phyloP scores from a whole-genome alignment of 345 rosid species.

The Sapria himalayana region DNA sequence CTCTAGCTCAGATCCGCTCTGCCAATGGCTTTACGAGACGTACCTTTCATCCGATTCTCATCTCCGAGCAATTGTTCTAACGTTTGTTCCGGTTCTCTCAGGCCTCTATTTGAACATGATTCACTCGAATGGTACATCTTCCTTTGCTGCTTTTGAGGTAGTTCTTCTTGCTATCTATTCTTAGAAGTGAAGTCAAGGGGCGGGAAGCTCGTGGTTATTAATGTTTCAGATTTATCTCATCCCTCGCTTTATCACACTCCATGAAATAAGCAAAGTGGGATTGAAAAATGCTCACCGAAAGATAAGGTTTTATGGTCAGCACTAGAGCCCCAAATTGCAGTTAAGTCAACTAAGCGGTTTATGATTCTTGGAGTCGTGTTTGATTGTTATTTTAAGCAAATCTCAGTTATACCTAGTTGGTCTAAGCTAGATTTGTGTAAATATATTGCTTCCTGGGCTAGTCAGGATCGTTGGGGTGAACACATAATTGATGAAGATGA shows the following conservation, averaged over 20 bases:
- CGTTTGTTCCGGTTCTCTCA: constrained; percentile 54
- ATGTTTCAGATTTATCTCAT: constrained; percentile 68
- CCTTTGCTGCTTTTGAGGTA: constrained; percentile 82
- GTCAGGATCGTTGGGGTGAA: constrained; percentile 57
- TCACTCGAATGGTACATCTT: constrained; percentile 45
- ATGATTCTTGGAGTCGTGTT: constrained; percentile 42
- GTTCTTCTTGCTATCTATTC: constrained; percentile 69
- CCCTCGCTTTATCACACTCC: constrained; percentile 85
- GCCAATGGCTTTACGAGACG: constrained; percentile 95
- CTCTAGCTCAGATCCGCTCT: constrained; percentile 69
- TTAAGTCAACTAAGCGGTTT: constrained; percentile 68
- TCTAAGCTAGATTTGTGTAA: constrained; percentile 67
- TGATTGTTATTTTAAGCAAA: constrained; percentile 61
- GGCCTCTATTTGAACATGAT: constrained; percentile 58
- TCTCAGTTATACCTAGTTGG: constrained; percentile 76
- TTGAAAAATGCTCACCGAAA: constrained; percentile 18
- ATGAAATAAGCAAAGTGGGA: constrained; percentile 16
- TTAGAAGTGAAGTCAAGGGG: constrained; percentile 60
- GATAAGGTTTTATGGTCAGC: constrained; percentile 42
- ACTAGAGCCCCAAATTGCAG: constrained; percentile 55
- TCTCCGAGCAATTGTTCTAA: constrained; percentile 70
- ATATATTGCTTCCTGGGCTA: constrained; percentile 57
- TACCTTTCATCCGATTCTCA: constrained; percentile 61
- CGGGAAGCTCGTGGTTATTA: constrained; percentile 52
- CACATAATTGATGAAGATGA: constrained; percentile 23